A percentile compares a stretch with the other conserved stretches of the same genome.
These are phyloP conservation scores for Cenchrus purpureus DNA, from an alignment of 176 grass and related monocot species.

Conservation along the genomic window DNA sequence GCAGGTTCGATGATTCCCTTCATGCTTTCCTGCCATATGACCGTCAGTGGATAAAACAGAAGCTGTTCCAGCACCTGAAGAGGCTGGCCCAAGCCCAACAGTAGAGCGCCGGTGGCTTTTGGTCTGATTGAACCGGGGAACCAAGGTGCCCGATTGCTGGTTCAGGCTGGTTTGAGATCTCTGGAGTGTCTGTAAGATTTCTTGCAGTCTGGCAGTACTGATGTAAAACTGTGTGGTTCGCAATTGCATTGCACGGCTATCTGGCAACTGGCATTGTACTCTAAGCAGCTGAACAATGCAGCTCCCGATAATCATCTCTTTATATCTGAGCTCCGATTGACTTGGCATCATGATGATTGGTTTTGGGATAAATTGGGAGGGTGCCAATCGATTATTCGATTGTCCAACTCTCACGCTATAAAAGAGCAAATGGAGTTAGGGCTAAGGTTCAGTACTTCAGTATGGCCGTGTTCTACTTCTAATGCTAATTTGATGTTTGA, in stretches of 20 bases:
- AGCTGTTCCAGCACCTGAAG: constrained; percentile 76
- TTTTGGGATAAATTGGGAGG: neutral
- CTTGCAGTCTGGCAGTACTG: neutral
- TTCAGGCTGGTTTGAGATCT: neutral
- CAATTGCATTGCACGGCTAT: neutral
- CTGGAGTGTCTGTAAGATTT: neutral
- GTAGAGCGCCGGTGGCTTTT: constrained; percentile 5
- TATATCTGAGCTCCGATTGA: neutral
- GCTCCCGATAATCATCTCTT: neutral
- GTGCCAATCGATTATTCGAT: neutral
- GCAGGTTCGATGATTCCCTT: constrained; percentile 72
- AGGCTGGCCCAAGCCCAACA: constrained; percentile 55
- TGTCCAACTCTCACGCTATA: neutral
- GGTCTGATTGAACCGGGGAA: too few species aligned
- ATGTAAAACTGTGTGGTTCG: neutral
- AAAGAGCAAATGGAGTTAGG: neutral
- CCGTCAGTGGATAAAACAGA: constrained; percentile 85
- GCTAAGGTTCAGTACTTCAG: neutral
- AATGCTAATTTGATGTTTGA: too few species aligned
- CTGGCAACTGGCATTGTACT: neutral
- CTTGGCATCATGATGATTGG: neutral
- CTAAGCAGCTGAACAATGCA: neutral
- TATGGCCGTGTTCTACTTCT: too few species aligned
- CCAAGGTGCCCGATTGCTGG: neutral
- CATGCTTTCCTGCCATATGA: constrained; percentile 79